Conservation (phyloP, 2,329 filamentous ascomycete species). For the Monilinia aucupariae region DNA sequence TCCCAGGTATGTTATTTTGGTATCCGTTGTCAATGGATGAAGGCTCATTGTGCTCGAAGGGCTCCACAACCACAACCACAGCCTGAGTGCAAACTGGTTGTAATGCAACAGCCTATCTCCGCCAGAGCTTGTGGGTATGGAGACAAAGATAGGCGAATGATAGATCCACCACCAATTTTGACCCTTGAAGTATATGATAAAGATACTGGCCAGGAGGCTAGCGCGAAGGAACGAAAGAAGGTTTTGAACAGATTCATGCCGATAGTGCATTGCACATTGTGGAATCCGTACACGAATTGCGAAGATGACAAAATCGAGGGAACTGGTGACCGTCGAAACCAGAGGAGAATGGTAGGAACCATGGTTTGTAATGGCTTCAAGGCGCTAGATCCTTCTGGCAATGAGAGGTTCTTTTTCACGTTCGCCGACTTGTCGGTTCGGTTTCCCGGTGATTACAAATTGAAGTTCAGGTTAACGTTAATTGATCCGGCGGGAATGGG, state of each 20-base stretch:
- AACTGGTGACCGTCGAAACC: constrained; percentile 56
- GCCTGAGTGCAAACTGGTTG: constrained; percentile 4
- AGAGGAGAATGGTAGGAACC: constrained; percentile 73
- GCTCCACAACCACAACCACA: constrained; percentile 9
- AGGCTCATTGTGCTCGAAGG: constrained; percentile 9
- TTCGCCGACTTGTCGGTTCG: constrained; percentile 78
- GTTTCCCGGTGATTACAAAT: constrained; percentile 67
- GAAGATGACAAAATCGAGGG: constrained; percentile 67
- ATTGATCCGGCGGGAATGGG: constrained; percentile 46
- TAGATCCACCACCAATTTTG: constrained; percentile 79
- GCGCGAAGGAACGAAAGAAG: constrained; percentile 4
- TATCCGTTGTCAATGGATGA: constrained; percentile 7
- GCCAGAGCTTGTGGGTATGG: constrained; percentile 79
- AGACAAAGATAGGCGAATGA: constrained; percentile 73
- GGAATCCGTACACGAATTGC: constrained; percentile 59
- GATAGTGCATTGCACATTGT: constrained; percentile 68
- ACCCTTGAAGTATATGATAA: constrained; percentile 30
- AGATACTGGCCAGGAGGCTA: constrained; percentile 1
- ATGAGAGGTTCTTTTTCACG: constrained; percentile 78
- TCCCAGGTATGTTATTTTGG: constrained; percentile 13
- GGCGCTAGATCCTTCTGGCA: constrained; percentile 65
- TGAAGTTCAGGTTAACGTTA: constrained; percentile 68
- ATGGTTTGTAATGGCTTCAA: constrained; percentile 72
- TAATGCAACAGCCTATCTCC: constrained; percentile 64
- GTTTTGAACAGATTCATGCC: constrained; percentile 7